Evolutionary conservation across 1,284 basidiomycete species (phyloP), one percentile per base, ranked within the genome.

Genomic region (Prillingera fragicola): DNA sequence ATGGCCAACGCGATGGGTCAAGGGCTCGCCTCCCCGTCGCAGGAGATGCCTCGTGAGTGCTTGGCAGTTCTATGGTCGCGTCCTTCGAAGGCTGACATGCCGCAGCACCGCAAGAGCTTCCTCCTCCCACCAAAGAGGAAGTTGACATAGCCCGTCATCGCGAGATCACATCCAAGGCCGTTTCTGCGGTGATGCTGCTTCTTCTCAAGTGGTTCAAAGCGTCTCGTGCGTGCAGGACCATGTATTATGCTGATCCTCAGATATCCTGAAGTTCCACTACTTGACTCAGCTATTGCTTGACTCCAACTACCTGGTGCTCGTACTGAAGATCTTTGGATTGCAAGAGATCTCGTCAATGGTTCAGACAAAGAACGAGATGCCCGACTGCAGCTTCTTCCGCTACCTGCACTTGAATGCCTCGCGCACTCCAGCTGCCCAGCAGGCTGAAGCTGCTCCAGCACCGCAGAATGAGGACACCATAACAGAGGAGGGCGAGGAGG

Each of bases 251-350:
- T 19, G 33, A n/a, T 48, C 38, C 6, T 18, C 58, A 92, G 89
- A 98, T 72, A 83, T 86, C 24, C 92, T 99, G 85, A 98, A 98
- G 67, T 97, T 96, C 67, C 92, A 98, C 70, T 90, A 96, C 70
- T 77, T 99, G 24, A 89, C 90, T 7, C 92, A 95, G 69, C 79
- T 92, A 21, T 75, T 99, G 8, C 81, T 98, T 38, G 95, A 98
- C 62, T 92, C 89, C 17, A 98, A 98, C 63, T 95, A 91, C 62
- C 74, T 97, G 4, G 74, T 98, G 25, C 78, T 98, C 21, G 88
- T 98, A 40, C 74, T 98, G 62, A 98, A 98, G 77, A 95, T 97
- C 83, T 97, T 98, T 71, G 91, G 92, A 10, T 71, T 97, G 54
- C 89, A 94, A 67, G 95, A 98, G 63, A 84, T 95, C 5, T 79